phyloP scores from a whole-genome alignment of 2,329 filamentous ascomycete species.

The Aspergillus chevalieri region DNA sequence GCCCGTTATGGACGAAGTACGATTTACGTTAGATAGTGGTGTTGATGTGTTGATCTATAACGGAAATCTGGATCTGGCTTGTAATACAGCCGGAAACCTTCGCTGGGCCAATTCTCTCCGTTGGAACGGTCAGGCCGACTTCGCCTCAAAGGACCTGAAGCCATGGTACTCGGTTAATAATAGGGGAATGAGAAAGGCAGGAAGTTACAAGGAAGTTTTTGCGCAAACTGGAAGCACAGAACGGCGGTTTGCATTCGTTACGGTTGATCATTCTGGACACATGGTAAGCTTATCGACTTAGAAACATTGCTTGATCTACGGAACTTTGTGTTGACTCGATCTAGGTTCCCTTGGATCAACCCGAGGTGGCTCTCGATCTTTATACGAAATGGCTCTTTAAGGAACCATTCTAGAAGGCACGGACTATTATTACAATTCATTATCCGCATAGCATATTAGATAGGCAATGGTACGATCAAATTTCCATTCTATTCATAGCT shows the following conservation, averaged over 20 bases:
- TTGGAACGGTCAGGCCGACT: conserved; percentile 21
- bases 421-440: too few species aligned
- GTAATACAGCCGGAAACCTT: conserved; percentile 21
- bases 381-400: conserved; percentile 1
- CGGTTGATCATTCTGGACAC: conserved; percentile 10
- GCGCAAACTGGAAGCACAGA: neutral
- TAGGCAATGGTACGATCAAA: too few species aligned
- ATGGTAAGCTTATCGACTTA: conserved; percentile 4
- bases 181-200: conserved; percentile 5
- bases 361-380: conserved; percentile 8
- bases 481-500: too few species aligned
- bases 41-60: conserved; percentile 19
- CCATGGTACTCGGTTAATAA: conserved; percentile 12
- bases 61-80: conserved; percentile 20
- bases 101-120: conserved; percentile 17
- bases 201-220: conserved; percentile 6
- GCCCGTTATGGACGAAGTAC: conserved; percentile 9
- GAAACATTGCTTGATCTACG: neutral
- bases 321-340: neutral
- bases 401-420: neutral
- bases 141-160: conserved; percentile 9
- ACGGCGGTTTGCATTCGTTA: conserved; percentile 10
- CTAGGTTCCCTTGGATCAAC: conserved; percentile 9
- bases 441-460: too few species aligned
- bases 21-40: conserved; percentile 9